Base-by-base conservation (phyloP, 352 stramenopile species). In the Peronospora belbahrii region DNA sequence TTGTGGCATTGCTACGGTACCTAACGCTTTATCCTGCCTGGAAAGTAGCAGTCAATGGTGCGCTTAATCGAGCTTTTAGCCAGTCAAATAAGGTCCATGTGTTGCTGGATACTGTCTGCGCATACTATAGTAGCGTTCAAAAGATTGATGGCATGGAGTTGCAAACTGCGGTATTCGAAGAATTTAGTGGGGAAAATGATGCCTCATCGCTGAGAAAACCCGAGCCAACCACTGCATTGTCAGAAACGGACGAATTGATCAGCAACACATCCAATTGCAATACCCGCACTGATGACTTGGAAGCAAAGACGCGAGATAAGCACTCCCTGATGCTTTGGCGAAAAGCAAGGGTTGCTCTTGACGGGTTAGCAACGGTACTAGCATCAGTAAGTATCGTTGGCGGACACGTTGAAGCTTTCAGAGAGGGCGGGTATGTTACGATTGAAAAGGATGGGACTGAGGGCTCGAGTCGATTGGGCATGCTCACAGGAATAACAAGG, bases 11-110 rank as follows among this genome's bases (percentile, higher is more conserved):
- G 6, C 47, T 94, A 18, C 71, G 82, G 1, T 91, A 88, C 50
- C 56, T 94, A 5, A 88, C 70, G 1, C 51, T 90, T 11, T 89
- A 74, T 45, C 79, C 82, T 5, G 70, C 70, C 7, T 94, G 82
- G 82, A 86, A 82, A 54, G 57, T 86, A 4, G 79, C 82, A 0
- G 73, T 91, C 14, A 89, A 89, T 23, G 71, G 75, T 1, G 75
- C 62, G 3, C 43, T 94, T 13, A 62, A 39, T 11, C 65, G 74
- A 17, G 62, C 69, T 0, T 75, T 94, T 32, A 54, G 57, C 1
- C 81, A 75, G 37, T 62, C 69, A 6, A 59, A 72, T 7, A 72
- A 68, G 8, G 39, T 88, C 3, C 42, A 52, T 18, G 65, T 85
- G 20, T 47, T 88, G 11, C 46, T 91, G 9, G 69, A 88, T 41